Percentiles rank a stretch among this genome's conserved stretches.
phyloP scores from a whole-genome alignment of 768 basidiomycete genomes.

The Collybia mongolica region DNA sequence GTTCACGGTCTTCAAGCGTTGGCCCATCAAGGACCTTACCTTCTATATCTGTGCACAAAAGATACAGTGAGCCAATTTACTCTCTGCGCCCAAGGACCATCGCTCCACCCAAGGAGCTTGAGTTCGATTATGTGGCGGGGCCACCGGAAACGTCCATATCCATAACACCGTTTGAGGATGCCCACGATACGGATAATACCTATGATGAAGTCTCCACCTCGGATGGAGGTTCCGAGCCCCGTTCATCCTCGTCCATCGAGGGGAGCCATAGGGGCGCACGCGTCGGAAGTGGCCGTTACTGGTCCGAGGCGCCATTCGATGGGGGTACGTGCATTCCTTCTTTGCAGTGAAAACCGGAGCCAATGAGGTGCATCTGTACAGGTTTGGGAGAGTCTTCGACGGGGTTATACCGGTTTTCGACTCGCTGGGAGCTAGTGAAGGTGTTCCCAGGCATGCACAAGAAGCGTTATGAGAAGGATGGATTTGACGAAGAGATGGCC shows the following conservation, averaged over 20 bases:
- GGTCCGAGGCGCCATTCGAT: neutral
- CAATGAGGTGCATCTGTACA: neutral
- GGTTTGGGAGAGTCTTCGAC: neutral
- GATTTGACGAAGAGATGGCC: no score
- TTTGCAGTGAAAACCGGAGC: neutral
- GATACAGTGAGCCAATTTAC: no score
- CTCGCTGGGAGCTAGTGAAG: conserved; percentile 1
- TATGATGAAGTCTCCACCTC: neutral
- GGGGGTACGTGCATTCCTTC: neutral
- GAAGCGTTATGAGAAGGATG: no score
- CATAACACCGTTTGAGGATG: no score
- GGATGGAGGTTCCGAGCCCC: neutral
- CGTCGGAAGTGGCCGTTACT: neutral
- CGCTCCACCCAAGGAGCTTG: no score
- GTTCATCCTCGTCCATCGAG: neutral
- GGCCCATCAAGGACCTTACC: no score
- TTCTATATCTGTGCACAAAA: no score
- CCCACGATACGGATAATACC: no score
- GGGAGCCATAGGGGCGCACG: neutral
- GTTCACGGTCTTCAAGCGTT: no score
- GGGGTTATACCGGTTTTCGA: conserved; percentile 1
- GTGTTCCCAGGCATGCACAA: neutral
- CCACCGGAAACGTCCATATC: no score
- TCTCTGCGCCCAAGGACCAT: no score
- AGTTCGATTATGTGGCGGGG: no score